Evolutionary conservation across 805 yeast genomes (phyloP), one percentile per base, ranked within the genome.

Genomic region (Maudiozyma bulderi): DNA sequence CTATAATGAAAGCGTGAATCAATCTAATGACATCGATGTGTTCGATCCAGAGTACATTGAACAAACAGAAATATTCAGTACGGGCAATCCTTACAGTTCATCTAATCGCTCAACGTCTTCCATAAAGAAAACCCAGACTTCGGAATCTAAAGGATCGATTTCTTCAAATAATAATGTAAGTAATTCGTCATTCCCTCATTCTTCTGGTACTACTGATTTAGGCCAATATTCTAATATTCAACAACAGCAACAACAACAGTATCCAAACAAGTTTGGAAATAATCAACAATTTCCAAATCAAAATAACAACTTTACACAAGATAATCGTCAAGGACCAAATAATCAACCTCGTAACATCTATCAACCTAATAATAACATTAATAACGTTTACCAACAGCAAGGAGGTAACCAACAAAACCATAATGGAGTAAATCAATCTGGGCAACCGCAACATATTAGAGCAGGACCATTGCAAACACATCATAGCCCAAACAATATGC

Each of bases 1-100:
- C 14, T 32, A 35, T 14, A 20, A 33, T 32, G 14, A 39, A 14
- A 20, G 30, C 10, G 11, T 30, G 8, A 26, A 38, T 33, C n/a
- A 32, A 3, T 8, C 37, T 14, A 40, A 45, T 7, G 52, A 47
- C 2, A 45, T 15, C 5, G 59, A 65, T 48, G 63, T 64, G 5
- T 61, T 61, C 48, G 64, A 61, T 46, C 63, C 66, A 11, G 64
- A 59, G 48, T 64, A 54, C 48, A 49, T 55, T 47, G 68, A 61
- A 48, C 61, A 63, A 43, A 55, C 57, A 31, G 61, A 62, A 37
- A 54, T 61, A 56, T 49, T 56, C 13, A 65, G 52, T 46, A 52
- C 44, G 55, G 68, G 65, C 51, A 64, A 63, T 42, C 63, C 43
- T 8, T 43, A 47, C 39, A 14, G 28, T 29, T 34, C 29, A 9